phyloP scores from a whole-genome alignment of 768 basidiomycete genomes.

The Holtermanniella nyarrowii region DNA sequence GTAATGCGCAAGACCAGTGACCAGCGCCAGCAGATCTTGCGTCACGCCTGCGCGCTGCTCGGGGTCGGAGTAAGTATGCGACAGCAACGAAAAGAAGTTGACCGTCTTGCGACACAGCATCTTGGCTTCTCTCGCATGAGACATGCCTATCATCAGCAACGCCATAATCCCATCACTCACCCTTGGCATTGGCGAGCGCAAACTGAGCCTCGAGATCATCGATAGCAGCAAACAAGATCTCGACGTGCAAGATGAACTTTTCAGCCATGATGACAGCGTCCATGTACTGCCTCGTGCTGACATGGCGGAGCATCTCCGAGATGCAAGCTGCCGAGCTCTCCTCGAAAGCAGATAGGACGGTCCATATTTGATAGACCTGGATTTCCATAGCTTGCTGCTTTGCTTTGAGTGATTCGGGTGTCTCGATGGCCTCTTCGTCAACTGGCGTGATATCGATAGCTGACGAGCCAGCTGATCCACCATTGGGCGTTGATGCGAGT shows the following conservation, averaged over 20 bases:
- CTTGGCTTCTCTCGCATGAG: slow-evolving; percentile 93
- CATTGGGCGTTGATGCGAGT: slow-evolving; percentile 26
- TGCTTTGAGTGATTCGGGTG: slow-evolving; percentile 66
- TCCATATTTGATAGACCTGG: slow-evolving; percentile 97
- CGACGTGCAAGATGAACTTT: slow-evolving; percentile 95
- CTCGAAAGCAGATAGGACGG: slow-evolving; percentile 93
- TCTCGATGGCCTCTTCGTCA: slow-evolving; percentile 73
- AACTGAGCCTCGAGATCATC: slow-evolving; percentile 93
- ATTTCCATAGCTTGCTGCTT: slow-evolving; percentile 92
- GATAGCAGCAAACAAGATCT: slow-evolving; percentile 91
- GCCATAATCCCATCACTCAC: slow-evolving; percentile 46
- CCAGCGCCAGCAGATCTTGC: slow-evolving; percentile 88
- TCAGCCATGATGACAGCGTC: slow-evolving; percentile 98
- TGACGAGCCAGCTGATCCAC: slow-evolving; percentile 34
- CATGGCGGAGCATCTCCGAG: slow-evolving; percentile 94
- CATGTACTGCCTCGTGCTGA: slow-evolving; percentile 90
- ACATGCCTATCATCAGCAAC: slow-evolving; percentile 60
- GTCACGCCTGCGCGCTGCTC: slow-evolving; percentile 90
- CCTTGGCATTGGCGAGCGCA: slow-evolving; percentile 65
- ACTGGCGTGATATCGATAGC: slow-evolving; percentile 42
- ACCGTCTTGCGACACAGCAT: slow-evolving; percentile 99
- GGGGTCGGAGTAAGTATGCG: slow-evolving; percentile 60
- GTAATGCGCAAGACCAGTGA: slow-evolving; percentile 98
- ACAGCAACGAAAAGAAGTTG: slow-evolving; percentile 90
- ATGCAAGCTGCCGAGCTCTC: slow-evolving; percentile 99